Evolutionary conservation across 306 rosid species (phyloP), one percentile per base, ranked within the genome.

Genomic region (Myrica gale): DNA sequence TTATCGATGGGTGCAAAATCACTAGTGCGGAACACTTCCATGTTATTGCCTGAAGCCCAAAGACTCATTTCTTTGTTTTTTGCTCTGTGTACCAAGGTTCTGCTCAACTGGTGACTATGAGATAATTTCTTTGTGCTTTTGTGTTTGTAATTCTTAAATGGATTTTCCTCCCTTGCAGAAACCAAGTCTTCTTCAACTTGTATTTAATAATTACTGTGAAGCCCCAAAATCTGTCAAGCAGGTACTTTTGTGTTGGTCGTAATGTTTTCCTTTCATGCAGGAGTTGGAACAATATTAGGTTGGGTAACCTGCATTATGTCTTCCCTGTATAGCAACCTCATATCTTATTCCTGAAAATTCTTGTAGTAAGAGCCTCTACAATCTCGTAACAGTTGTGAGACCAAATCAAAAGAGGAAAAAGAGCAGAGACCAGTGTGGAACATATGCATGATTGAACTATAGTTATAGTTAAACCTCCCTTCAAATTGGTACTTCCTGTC

Each of bases 11-110:
- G 78, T 79, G 85, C 72, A 60, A 88, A 80, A 51, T 80, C 86
- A 58, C 45, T 69, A 16, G 65, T 43, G 60, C 87, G 54, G 50
- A 77, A 79, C 79, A 72, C 71, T 69, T 74, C 97, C 56, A 74
- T 85, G 81, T 87, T 93, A 32, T 78, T 90, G 72, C 69, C 89
- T 82, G 99, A 95, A 83, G 93, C 90, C 45, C 97, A 95, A 83
- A 87, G 96, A 79, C 87, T 85, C 58, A 85, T 89, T 72, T 92
- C 99, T 82, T 84, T 95, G 76, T 90, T 87, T 88, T 95, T 95
- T 81, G 97, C 99, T 78, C 78, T 95, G 71, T 95, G 97, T 75
- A 88, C 90, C 41, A 95, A 95, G 99, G 99, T 95, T 69, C 74
- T 79, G 54, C 78, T 75, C 58, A 56, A 53, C 75, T 58, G 37